Evolutionary conservation across 2,329 filamentous ascomycete species (phyloP), one percentile per base, ranked within the genome.

Genomic region (Bertia moriformis): DNA sequence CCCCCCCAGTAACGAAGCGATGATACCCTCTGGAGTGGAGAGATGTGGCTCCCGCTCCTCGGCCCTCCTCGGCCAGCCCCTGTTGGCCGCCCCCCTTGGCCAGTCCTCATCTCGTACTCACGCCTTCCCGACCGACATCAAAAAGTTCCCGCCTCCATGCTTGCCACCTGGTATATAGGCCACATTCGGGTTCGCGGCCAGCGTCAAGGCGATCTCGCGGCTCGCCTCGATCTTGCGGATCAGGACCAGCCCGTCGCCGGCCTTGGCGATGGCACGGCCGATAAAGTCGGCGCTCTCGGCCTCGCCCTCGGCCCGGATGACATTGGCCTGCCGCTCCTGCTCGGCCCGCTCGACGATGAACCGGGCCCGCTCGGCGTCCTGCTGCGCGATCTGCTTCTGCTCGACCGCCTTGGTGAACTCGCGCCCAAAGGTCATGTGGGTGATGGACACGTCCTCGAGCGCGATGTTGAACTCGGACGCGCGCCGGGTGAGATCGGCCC

Each of bases 311-410:
- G 91, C 91, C 41, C 91, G 78, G 62, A 98, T 98, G 54, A 98
- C 91, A 65, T 91, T 96, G 51, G 91, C 91, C 67, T 98, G 91
- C 53, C 91, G 75, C 69, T 98, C 91, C 69, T 98, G 91, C 73
- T 98, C 91, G 44, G 91, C 91, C 61, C 86, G 86, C 73, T 98
- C 91, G 59, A 98, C 91, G 50, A 98, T 93, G 69, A 98, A 98
- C 48, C 91, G 77, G 38, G 91, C 91, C 48, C 91, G 77, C 72
- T 98, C 91, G 46, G 91, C 91, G 57, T 98, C 91, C 66, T 98
- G 91, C 67, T 98, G 91, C 41, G 91, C 91, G 60, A 98, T 98
- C 71, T 98, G 91, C 78, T 98, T 98, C 76, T 98, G 91, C 69
- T 98, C 91, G 53, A 98, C 91, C 47, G 91, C 91, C 62, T 85